Evolutionary conservation across 352 stramenopile species (phyloP), one percentile per base, ranked within the genome.

Genomic region (Plasmopara viticola): DNA sequence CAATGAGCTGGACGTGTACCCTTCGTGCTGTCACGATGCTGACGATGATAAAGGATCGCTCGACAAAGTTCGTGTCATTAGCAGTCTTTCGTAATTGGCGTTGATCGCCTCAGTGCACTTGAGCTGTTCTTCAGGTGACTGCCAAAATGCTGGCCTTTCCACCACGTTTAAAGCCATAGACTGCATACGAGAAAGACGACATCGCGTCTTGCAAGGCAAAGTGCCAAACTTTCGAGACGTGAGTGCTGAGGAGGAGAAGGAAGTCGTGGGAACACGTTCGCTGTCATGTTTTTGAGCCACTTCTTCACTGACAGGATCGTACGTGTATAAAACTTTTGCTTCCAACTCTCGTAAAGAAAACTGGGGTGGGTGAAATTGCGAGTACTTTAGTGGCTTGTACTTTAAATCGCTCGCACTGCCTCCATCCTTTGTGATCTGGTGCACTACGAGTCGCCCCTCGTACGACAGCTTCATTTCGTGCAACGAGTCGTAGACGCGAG

Each of bases 361-460:
- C 8, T 70, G 66, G 18, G 78, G 78, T 8, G 61, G 40, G 25
- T 78, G 64, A 9, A 72, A 62, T 30, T 74, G 64, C 5, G 72
- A 84, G 53, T 90, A 90, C 54, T 83, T 72, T 14, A 90, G 60
- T 3, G 79, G 79, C 53, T 90, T 90, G 66, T 90, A 90, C 60
- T 86, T 90, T 51, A 87, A 59, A 18, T 69, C 64, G 9, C 46
- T 43, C 8, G 48, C 56, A 34, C 60, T 72, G n/a, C 64, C 69
- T 37, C 44, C 53, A 41, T 66, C 50, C 6, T 48, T 39, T 4
- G 61, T 72, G 8, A 84, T 31, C 41, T 76, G 67, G 25, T 77
- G 70, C n/a, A 87, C 66, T 12, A 84, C 76, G 38, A 83, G 41
- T 31, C 57, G 60, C n/a, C 72, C 78, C 34, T 90, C 82, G 46